These are phyloP conservation scores for Tuber magnatum DNA, from an alignment of 495 filamentous ascomycete genomes.

Conservation along the genomic window DNA sequence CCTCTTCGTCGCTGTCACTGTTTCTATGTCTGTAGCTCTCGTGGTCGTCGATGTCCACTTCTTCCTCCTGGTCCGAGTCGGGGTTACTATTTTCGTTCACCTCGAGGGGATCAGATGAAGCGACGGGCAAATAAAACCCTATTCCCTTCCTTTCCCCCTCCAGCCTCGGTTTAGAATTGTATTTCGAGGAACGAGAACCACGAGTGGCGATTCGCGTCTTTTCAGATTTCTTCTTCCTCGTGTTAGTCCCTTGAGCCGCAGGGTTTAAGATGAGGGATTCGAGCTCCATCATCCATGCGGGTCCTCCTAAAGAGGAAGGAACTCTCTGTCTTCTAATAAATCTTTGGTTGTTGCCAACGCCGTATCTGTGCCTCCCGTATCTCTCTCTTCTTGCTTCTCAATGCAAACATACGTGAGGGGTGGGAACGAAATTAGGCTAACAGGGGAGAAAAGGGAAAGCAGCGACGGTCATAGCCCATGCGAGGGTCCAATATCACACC, in stretches of 20 bases:
- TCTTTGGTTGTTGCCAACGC: neutral
- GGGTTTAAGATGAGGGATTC: conserved; percentile 1
- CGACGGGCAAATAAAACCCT: neutral
- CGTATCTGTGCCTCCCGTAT: neutral
- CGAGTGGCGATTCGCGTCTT: neutral
- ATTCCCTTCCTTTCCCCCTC: neutral
- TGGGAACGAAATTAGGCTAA: neutral
- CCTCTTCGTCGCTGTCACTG: neutral
- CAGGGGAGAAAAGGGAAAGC: neutral
- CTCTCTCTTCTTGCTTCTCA: neutral
- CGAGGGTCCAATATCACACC: neutral
- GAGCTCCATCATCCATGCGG: neutral
- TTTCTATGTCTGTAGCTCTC: neutral
- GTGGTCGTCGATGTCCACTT: neutral
- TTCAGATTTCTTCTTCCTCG: neutral
- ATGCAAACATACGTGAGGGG: neutral
- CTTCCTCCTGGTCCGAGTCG: neutral
- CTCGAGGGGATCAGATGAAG: neutral
- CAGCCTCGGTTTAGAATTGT: neutral
- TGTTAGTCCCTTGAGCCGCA: neutral
- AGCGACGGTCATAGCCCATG: neutral
- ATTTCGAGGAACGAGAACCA: neutral
- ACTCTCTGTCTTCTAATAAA: neutral
- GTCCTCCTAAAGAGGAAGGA: neutral
- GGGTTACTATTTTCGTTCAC: neutral